These are phyloP conservation scores for Blastomyces gilchristii DNA, from an alignment of 2,329 filamentous ascomycete genomes.

Conservation along the genomic window DNA sequence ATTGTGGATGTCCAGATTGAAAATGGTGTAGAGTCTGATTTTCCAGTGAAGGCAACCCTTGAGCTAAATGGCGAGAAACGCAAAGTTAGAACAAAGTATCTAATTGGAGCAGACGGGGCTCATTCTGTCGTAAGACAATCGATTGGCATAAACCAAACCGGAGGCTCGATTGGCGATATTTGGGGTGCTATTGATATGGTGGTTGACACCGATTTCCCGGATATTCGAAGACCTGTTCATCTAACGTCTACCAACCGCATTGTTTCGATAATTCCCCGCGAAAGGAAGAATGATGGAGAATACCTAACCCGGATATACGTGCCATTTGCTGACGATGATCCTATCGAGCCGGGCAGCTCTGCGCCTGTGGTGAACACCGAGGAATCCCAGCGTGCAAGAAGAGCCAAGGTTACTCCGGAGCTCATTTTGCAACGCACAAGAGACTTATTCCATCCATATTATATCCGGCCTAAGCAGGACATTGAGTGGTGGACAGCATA, in stretches of 20 bases:
- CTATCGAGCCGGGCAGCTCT: not conserved
- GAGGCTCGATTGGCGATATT: slow-evolving; percentile 59
- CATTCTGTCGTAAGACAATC: slow-evolving; percentile 55
- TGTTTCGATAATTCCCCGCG: slow-evolving; percentile 69
- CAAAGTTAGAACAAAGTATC: slow-evolving; percentile 53
- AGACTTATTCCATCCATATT: slow-evolving; percentile 56
- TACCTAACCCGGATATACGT: slow-evolving; percentile 60
- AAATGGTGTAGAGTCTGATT: slow-evolving; percentile 35
- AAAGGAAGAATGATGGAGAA: slow-evolving; percentile 50
- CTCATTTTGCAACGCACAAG: slow-evolving; percentile 57
- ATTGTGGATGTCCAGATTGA: slow-evolving; percentile 53
- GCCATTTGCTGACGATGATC: slow-evolving; percentile 26
- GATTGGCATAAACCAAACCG: slow-evolving; percentile 44
- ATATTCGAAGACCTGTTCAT: slow-evolving; percentile 70
- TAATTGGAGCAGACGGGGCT: slow-evolving; percentile 63
- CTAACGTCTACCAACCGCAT: slow-evolving; percentile 65
- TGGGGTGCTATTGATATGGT: slow-evolving; percentile 71
- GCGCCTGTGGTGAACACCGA: slow-evolving; percentile 35
- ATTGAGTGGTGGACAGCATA: slow-evolving; percentile 70
- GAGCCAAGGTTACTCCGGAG: slow-evolving; percentile 52
- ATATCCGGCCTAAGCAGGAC: slow-evolving; percentile 50
- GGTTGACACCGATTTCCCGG: slow-evolving; percentile 62
- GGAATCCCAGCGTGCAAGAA: slow-evolving; percentile 52
- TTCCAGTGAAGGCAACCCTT: slow-evolving; percentile 27
- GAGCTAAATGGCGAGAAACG: slow-evolving; percentile 23